Evolutionary conservation across 148 eudicot genomes (phyloP).

Genomic region (Heliamphora exappendiculata): DNA sequence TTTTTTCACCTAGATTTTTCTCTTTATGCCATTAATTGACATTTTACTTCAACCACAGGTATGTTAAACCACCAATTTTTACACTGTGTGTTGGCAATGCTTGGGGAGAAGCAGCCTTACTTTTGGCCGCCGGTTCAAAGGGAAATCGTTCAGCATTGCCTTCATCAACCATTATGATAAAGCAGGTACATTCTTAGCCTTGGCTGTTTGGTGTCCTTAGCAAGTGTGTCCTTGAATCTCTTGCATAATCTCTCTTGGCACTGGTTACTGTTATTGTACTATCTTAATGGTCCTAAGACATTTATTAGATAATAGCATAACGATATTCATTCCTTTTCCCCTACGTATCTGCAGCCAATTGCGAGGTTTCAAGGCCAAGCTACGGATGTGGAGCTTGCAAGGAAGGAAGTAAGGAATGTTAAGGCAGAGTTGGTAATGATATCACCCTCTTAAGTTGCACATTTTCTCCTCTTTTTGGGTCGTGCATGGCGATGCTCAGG

Average conservation of each 20-base stretch:
- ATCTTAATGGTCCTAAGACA: constrained; percentile 2
- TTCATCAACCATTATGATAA: constrained; percentile 90
- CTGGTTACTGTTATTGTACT: background rate
- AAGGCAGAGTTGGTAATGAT: constrained; percentile 72
- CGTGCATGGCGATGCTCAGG: background rate
- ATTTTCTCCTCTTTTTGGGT: background rate
- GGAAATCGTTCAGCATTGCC: constrained; percentile 97
- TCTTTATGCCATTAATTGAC: background rate
- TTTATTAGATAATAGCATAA: background rate
- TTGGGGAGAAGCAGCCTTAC: constrained; percentile 98
- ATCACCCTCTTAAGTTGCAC: background rate
- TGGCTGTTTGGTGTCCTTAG: background rate
- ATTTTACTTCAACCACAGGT: constrained; percentile 32
- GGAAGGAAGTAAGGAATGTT: constrained; percentile 64
- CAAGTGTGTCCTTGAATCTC: background rate
- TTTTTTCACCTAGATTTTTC: background rate
- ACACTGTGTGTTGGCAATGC: constrained; percentile 96
- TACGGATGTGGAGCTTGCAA: constrained; percentile 60
- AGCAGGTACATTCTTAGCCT: constrained; percentile 39
- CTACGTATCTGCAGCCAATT: constrained; percentile 67
- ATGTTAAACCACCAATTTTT: constrained; percentile 68
- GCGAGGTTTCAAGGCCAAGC: constrained; percentile 88
- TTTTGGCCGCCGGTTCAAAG: constrained; percentile 87
- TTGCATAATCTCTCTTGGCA: constrained; percentile 6
- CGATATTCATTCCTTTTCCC: constrained; percentile 3